A percentile compares a stretch with the other conserved stretches of the same genome.
These are phyloP conservation scores for Agrocybe chaxingu DNA, from an alignment of 768 basidiomycete species.

Conservation along the genomic window DNA sequence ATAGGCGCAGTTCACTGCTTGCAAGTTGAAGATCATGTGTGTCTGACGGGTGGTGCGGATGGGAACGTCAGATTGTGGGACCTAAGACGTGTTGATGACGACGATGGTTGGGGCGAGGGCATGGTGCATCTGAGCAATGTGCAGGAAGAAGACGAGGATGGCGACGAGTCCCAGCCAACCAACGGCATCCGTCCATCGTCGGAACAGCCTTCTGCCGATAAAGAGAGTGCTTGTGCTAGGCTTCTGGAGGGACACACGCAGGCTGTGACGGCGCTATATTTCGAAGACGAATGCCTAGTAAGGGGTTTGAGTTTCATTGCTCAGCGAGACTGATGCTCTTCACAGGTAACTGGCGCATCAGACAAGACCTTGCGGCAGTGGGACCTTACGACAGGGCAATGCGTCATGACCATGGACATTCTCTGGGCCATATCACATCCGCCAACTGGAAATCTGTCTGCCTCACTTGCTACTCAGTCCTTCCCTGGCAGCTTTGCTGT, in stretches of 20 bases:
- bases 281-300: constrained; percentile 92
- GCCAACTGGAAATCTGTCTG: constrained; percentile 39
- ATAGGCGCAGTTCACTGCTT: constrained; percentile 78
- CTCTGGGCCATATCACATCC: constrained; percentile 98
- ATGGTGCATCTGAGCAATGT: constrained; percentile 61
- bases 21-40: constrained; percentile 90
- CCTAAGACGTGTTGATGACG: constrained; percentile 76
- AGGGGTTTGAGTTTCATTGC: constrained; percentile 20
- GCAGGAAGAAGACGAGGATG: constrained; percentile 61
- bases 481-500: constrained; percentile 69
- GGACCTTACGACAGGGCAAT: constrained; percentile 97
- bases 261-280: constrained; percentile 90
- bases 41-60: constrained; percentile 88
- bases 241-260: constrained; percentile 89
- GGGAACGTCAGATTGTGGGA: constrained; percentile 90
- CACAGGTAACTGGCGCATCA: constrained; percentile 91
- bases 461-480: constrained; percentile 37
- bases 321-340: constrained; percentile 14
- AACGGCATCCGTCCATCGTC: constrained; percentile 37
- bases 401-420: constrained; percentile 99
- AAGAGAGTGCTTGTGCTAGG: constrained; percentile 63
- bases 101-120: constrained; percentile 55
- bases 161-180: constrained; percentile 35
- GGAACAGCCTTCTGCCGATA: constrained; percentile 31
- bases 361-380: constrained; percentile 99